Evolutionary conservation across 2,329 filamentous ascomycete species (phyloP).

Genomic region (Hymenotorrendiella dingleyae): DNA sequence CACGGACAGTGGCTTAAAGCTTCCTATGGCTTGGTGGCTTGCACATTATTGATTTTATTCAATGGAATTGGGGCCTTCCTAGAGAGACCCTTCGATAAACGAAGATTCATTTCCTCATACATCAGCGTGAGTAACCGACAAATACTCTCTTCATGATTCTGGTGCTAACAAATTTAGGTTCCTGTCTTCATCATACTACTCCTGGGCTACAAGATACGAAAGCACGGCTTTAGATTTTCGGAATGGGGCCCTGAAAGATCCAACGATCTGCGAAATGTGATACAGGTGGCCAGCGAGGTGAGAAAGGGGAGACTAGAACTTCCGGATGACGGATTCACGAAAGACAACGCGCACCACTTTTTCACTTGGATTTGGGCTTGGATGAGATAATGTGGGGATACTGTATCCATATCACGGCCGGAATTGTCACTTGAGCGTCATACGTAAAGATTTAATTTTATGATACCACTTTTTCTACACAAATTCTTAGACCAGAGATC

Average conservation of each 20-base stretch:
- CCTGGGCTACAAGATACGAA: slow-evolving; percentile 34
- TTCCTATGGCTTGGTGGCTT: slow-evolving; percentile 31
- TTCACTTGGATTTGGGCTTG: slow-evolving; percentile 34
- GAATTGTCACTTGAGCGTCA: too few relatives aligned
- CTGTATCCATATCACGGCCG: too few relatives aligned
- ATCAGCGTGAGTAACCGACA: slow-evolving; percentile 31
- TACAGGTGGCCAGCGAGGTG: slow-evolving; percentile 31
- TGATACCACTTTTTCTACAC: too few relatives aligned
- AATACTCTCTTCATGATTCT: neutral
- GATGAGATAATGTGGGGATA: slow-evolving; percentile 29
- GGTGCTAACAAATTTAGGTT: slow-evolving; percentile 21
- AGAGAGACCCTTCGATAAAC: slow-evolving; percentile 31
- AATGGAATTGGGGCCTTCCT: slow-evolving; percentile 33
- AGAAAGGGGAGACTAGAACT: slow-evolving; percentile 34
- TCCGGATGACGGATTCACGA: slow-evolving; percentile 31
- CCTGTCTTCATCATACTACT: slow-evolving; percentile 34
- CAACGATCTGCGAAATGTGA: slow-evolving; percentile 33
- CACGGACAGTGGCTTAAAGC: slow-evolving; percentile 37
- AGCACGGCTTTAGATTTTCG: slow-evolving; percentile 31
- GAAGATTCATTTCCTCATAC: slow-evolving; percentile 35
- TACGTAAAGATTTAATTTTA: too few relatives aligned
- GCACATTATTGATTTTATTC: slow-evolving; percentile 32
- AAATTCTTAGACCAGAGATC: too few relatives aligned
- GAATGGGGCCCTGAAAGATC: slow-evolving; percentile 34
- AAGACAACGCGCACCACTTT: slow-evolving; percentile 29